phyloP scores from a whole-genome alignment of 305 asterid genomes.

The Caryopteris hybrid region DNA sequence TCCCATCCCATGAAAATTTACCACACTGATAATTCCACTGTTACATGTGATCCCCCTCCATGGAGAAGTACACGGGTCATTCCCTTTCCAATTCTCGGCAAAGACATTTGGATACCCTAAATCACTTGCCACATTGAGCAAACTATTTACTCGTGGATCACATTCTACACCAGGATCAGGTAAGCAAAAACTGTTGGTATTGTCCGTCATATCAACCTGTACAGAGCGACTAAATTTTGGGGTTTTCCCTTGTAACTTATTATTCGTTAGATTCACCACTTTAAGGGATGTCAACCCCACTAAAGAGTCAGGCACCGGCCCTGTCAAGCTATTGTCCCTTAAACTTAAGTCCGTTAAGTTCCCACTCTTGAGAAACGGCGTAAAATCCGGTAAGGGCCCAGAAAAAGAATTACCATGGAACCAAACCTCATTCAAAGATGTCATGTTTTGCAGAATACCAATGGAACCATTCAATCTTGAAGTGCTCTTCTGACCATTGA shows the following conservation, averaged over 20 bases:
- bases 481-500: conserved; percentile 48
- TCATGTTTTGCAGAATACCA: conserved; percentile 55
- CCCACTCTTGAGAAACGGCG: conserved; percentile 22
- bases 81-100: conserved; percentile 65
- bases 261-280: conserved; percentile 65
- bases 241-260: conserved; percentile 65
- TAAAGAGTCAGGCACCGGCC: conserved; percentile 73
- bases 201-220: conserved; percentile 28
- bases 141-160: conserved; percentile 40
- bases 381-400: conserved; percentile 75
- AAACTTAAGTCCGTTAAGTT: conserved; percentile 43
- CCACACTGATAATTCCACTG: conserved; percentile 44
- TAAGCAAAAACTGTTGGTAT: conserved; percentile 59
- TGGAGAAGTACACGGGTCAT: conserved; percentile 51
- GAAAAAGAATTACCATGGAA: conserved; percentile 54
- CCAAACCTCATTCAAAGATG: conserved; percentile 54
- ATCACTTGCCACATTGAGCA: conserved; percentile 50
- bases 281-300: conserved; percentile 32
- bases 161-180: conserved; percentile 51
- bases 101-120: conserved; percentile 54
- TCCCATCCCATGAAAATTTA: conserved; percentile 58
- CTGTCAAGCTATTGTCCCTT: conserved; percentile 69
- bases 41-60: conserved; percentile 75
- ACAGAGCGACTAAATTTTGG: conserved; percentile 52
- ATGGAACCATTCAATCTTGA: conserved; percentile 59